phyloP scores from a whole-genome alignment of 192 early-diverging fungal genomes.

The Pecoramyces ruminantium region DNA sequence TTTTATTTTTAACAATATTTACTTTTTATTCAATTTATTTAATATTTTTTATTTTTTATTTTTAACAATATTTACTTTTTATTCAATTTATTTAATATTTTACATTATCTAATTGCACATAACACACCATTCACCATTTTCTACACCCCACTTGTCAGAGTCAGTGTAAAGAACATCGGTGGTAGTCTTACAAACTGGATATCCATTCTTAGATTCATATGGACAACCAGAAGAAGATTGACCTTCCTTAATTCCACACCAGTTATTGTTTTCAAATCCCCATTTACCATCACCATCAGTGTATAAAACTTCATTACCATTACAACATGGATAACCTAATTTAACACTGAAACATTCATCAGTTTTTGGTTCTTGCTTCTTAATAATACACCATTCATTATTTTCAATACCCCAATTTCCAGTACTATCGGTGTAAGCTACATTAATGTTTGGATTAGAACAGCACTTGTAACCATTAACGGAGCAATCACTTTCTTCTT shows the following conservation, averaged over 20 bases:
- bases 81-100: too few relatives aligned
- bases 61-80: too few relatives aligned
- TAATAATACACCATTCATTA: background rate
- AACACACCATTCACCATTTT: background rate
- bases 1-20: too few relatives aligned
- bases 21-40: too few relatives aligned
- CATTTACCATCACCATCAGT: background rate
- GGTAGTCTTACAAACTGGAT: background rate
- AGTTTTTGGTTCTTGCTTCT: background rate
- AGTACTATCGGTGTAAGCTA: background rate
- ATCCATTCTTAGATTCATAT: background rate
- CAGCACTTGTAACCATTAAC: background rate
- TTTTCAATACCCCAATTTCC: background rate
- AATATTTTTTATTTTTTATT: too few relatives aligned
- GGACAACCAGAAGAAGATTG: background rate
- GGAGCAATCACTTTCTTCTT: background rate
- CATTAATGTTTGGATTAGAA: background rate
- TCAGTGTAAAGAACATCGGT: background rate
- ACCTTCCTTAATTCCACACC: background rate
- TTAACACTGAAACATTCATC: background rate
- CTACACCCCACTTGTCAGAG: background rate
- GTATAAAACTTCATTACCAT: background rate
- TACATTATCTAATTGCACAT: background rate
- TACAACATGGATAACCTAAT: background rate
- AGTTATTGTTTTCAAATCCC: background rate